phyloP scores from a whole-genome alignment of 352 stramenopile species.

The Elongisporangium prolatum region DNA sequence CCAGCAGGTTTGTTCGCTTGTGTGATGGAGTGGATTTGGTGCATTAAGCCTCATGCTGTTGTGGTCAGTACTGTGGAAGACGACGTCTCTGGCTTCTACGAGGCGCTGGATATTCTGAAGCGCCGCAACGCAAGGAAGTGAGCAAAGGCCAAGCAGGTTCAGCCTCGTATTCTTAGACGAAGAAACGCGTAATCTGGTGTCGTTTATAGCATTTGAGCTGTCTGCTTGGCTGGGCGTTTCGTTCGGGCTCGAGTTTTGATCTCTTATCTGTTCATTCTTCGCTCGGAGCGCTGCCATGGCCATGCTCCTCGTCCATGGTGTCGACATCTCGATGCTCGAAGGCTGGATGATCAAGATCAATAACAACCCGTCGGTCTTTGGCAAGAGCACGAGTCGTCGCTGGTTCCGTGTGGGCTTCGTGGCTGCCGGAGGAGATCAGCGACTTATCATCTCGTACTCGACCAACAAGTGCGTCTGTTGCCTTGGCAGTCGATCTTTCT shows the following conservation, averaged over 20 bases:
- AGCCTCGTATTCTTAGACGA: background rate
- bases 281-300: background rate
- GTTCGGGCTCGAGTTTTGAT: background rate
- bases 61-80: slow-evolving; percentile 52
- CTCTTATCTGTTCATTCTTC: background rate
- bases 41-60: background rate
- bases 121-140: slow-evolving; percentile 33
- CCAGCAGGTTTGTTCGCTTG: slow-evolving; percentile 7
- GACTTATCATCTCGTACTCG: slow-evolving; percentile 77
- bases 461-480: slow-evolving; percentile 58
- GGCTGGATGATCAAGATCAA: slow-evolving; percentile 88
- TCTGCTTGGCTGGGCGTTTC: background rate
- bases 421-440: slow-evolving; percentile 33
- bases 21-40: slow-evolving; percentile 8
- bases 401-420: slow-evolving; percentile 79
- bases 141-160: background rate
- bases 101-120: slow-evolving; percentile 72
- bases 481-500: background rate
- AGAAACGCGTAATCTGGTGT: background rate
- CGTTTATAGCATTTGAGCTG: background rate
- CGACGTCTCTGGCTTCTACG: slow-evolving; percentile 73
- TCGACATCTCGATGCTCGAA: slow-evolving; percentile 80
- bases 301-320: slow-evolving; percentile 52
- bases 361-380: slow-evolving; percentile 76
- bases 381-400: slow-evolving; percentile 63